Evolutionary conservation across 306 rosid genomes (phyloP), one percentile per base, ranked within the genome.

Genomic region (Calophaca sinica): DNA sequence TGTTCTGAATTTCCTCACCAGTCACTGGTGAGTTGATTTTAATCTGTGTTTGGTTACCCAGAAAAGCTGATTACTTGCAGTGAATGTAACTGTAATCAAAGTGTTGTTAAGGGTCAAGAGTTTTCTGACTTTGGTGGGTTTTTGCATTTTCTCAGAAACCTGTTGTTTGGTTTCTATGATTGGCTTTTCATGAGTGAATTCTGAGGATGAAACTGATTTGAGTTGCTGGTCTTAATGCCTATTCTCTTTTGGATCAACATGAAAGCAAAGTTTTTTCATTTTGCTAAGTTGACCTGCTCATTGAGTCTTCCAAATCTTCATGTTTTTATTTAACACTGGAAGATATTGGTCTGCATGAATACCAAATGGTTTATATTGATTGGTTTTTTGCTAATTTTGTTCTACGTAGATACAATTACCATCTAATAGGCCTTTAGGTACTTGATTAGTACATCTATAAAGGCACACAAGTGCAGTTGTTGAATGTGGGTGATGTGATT

Each of bases 21-120:
- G 36, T 79, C 14, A 59, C 46, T 8, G 79, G 84, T 84, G 71
- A 36, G 83, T 51, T 82, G 59, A 58, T 38, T 38, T 20, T 49
- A 12, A 59, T 59, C 51, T 67, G 31, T 62, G 48, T 45, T 79
- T 57, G 60, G 20, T 31, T 31, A 4, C 26, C 26, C 26, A 20
- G 26, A 20, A 20, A 20, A 20, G 26, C 26, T 20, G 26, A 20
- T 20, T 20, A 20, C 26, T 20, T 20, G 26, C 26, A 20, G 26
- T 60, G 26, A 33, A 5, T 60, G 26, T 60, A 60, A 12, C 20
- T 5, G 44, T 60, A 28, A 31, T 29, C 63, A 32, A 58, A 29
- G 10, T 58, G 38, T 58, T 51, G 57, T 14, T 39, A 5, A 66
- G 9, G 3, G 36, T 50, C 68, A 60, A 68, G 15, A 67, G 75